Conservation (phyloP, 305 asterid species). For the Caryopteris hybrid region DNA sequence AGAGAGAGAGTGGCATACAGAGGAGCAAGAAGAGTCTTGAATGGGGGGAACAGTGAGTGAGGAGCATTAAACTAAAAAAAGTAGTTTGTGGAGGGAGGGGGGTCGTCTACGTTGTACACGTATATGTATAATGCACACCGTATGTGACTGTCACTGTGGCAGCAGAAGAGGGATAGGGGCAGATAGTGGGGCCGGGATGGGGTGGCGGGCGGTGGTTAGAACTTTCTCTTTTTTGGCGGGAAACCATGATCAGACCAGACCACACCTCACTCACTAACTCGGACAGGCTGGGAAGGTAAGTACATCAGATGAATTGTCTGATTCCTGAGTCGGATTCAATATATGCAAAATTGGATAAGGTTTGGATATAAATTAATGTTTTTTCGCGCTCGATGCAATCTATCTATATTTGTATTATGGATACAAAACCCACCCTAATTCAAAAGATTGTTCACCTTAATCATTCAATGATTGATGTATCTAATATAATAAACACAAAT, state of each 20-base stretch:
- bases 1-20: constrained; percentile 3
- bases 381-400: too few species aligned
- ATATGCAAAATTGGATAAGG: too few species aligned
- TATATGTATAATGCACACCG: not conserved
- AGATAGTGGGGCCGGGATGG: not conserved
- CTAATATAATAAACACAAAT: too few species aligned
- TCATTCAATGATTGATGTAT: too few species aligned
- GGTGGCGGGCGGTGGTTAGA: constrained; percentile 5
- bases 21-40: not conserved
- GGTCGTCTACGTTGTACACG: not conserved
- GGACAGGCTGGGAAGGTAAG: too few species aligned
- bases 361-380: too few species aligned
- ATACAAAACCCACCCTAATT: too few species aligned
- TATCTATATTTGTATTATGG: too few species aligned
- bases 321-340: too few species aligned
- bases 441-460: too few species aligned
- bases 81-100: not conserved
- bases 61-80: not conserved
- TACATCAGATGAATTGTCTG: too few species aligned
- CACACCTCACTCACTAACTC: too few species aligned
- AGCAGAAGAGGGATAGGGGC: not conserved
- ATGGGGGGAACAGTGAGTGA: constrained; percentile 8
- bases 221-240: constrained; percentile 28
- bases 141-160: not conserved
- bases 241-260: not conserved